Evolutionary conservation across 2,329 filamentous ascomycete species (phyloP), one percentile per base, ranked within the genome.

Genomic region (Alternaria metachromatica): DNA sequence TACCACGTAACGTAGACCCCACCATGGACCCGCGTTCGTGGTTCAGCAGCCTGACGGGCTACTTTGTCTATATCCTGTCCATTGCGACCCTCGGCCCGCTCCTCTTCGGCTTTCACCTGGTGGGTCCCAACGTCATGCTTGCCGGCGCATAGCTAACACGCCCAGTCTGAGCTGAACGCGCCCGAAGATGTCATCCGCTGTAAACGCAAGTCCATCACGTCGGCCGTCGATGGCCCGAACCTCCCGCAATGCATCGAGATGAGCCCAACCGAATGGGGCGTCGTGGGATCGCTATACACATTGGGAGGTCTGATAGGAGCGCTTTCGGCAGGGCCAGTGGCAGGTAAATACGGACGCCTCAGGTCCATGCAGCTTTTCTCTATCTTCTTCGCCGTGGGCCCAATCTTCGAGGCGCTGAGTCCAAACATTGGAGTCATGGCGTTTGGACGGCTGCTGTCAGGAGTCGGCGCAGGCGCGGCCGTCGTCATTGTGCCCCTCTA

Each of bases 401-500:
- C 94, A 0, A 71, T 89, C 4, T 84, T 94, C 57, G 93, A 96
- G 81, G 90, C 93, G 0, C 74, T 94, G 8, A 88, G 94, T 0
- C 82, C 85, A 3, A 88, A 86, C 43, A 90, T 96, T 18, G 80
- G 85, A 3, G 77, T 91, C 28, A 84, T 99, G 80, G 87, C 88
- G 0, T 66, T 92, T 15, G 96, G 95, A 6, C 87, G 96, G 21
- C 83, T 97, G 21, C 77, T 98, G 13, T 90, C 92, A 9, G 96
- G 96, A 11, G 78, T 97, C 2, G 94, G 92, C 7, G 94, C 94
- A 6, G 96, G 96, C 21, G 93, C 94, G 3, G 89, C 94, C 2
- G 95, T 96, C 3, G 96, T 99, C 20, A 92, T 97, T 37, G 94
- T 96, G 3, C 96, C 96, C 0, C 88, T 99, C 20, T 99, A 97